Base-by-base conservation (phyloP, 768 basidiomycete genomes). In the Fistulinella prunicolor region DNA sequence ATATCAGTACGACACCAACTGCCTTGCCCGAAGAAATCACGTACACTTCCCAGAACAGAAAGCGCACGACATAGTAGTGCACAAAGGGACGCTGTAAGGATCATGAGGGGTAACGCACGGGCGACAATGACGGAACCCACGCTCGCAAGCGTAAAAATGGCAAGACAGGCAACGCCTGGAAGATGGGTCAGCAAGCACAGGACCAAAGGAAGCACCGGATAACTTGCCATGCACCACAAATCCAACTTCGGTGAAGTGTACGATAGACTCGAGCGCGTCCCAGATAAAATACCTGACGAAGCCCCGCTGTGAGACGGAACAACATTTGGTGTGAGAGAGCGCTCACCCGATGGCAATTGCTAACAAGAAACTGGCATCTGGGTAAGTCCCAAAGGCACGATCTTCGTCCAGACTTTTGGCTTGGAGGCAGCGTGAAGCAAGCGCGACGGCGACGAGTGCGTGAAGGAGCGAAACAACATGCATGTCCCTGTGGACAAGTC, bases 11-110 rank as follows among this genome's bases (percentile, higher is more conserved):
- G 35, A 46, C 24, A 26, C 16, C 36, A 9, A 56, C 13, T 28
- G 23, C 12, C 10, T 36, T 16, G 20, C 36, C 24, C 21, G 39
- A 19, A 30, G n/a, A 9, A 12, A 35, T 37, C 30, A 69, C 80
- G 44, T 66, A 85, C 75, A 81, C 71, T 68, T 93, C 92, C 91
- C 90, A 92, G 10, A 92, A 70, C 24, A 94, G 69, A 68, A 86
- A 94, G 14, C 88, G 76, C 2, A 82, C 72, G 13, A 77, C 86
- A 57, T 83, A 92, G 64, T 91, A 94, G 8, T 85, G 81, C 34
- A 88, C 71, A 66, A 92, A 93, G 6, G 92, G 81, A 60, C 72
- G 79, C 83, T 83, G 55, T 24, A 32, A 28, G 20, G n/a, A 39
- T 3, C 9, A 36, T 63, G 0, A 51, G 42, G 40, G 47, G 51